Evolutionary conservation across 1,284 basidiomycete genomes (phyloP), one percentile per base, ranked within the genome.

Genomic region (Tremellales sp.): DNA sequence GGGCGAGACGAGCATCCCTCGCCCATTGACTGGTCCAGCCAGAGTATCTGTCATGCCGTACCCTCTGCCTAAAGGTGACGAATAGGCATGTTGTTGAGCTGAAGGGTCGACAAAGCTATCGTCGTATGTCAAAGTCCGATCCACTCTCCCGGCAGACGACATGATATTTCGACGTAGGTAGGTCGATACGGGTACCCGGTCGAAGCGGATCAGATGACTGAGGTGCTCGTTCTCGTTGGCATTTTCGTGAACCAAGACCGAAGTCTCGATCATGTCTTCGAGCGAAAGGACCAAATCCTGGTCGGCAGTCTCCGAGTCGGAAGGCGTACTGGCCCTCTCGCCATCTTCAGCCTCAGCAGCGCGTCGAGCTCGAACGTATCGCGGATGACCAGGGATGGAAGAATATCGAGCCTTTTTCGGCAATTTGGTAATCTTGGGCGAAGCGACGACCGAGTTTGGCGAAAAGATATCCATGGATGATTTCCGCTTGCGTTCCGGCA

Each of bases 321-420:
- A 55, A 1, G 60, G 57, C 2, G 63, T 67, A 23, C 54, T 56
- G 45, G 66, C 64, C 22, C 61, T 54, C 35, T 65, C 63, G 5
- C 60, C 51, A 45, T 64, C 60, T 29, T 54, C 47, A n/a, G 57
- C 35, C 49, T 58, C 50, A 2, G 58, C 56, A 2, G 62, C 62
- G 15, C 61, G 57, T 10, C 58, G 52, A 12, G 70, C 70, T 8
- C 63, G 63, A 29, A 68, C 51, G 52, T 55, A 72, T 12, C 68
- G 56, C 11, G 70, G 70, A 52, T 72, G 70, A 21, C 70, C 70
- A 7, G 70, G 70, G 40, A 72, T 72, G 21, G 67, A 70, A 29
- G 70, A 69, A 56, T 71, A 72, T 42, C 67, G 51, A 2, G 56
- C 52, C 46, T 62, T 60, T 51, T 69, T 70, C 40, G 48, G 50